Evolutionary conservation across 139 green algal genomes (phyloP).

Genomic region (Haematococcus sp.): DNA sequence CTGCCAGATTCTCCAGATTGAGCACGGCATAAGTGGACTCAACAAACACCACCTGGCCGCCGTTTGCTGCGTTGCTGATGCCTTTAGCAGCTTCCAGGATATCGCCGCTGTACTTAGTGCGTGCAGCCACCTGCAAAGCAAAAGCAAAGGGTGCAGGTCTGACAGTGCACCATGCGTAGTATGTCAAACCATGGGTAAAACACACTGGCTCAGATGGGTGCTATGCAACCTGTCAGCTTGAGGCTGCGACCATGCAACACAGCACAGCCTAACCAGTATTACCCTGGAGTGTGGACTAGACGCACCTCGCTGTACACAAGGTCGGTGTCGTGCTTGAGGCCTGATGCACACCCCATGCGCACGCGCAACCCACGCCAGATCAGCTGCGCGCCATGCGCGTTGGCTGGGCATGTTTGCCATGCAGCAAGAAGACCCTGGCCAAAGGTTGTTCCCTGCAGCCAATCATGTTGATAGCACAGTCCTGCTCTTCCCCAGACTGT

Average conservation of each 20-base stretch:
- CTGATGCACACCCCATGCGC: neutral
- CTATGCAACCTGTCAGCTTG: no score
- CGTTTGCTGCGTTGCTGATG: neutral
- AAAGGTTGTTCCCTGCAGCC: no score
- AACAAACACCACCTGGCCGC: constrained; percentile 4
- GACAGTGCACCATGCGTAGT: no score
- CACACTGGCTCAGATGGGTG: no score
- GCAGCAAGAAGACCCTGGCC: neutral
- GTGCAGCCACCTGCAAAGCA: neutral
- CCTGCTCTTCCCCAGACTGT: no score
- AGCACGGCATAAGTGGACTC: neutral
- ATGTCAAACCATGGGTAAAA: no score
- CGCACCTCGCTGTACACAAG: constrained; percentile 5
- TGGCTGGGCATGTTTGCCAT: neutral
- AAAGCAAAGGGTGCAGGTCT: no score
- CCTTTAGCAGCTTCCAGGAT: neutral
- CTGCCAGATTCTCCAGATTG: no score
- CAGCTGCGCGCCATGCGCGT: neutral
- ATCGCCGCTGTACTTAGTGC: constrained; percentile 3
- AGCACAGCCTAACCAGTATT: no score
- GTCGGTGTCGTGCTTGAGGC: neutral
- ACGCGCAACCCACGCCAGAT: neutral
- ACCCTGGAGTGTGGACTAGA: neutral
- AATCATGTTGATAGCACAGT: no score
- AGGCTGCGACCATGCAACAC: no score